A percentile compares a stretch with the other conserved stretches of the same genome.
phyloP scores from a whole-genome alignment of 1,284 basidiomycete genomes.

The Mycosarcoma mackinlayi region DNA sequence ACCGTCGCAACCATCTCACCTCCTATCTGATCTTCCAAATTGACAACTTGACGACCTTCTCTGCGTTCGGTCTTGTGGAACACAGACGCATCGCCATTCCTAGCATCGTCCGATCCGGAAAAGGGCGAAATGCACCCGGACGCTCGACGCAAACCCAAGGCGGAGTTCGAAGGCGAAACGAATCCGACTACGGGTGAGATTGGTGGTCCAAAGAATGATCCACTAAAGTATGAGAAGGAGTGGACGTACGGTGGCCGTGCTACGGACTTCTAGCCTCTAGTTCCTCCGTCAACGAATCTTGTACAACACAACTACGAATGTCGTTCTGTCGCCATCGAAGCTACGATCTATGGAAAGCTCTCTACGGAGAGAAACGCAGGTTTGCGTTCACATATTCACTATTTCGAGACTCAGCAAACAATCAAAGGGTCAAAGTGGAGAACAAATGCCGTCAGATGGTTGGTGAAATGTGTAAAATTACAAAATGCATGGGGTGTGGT shows the following conservation, averaged over 20 bases:
- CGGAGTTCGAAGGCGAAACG: conserved; percentile 72
- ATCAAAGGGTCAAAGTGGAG: background rate
- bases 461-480: conserved; percentile 26
- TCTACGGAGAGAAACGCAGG: too few species aligned
- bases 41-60: too few species aligned
- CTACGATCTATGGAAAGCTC: too few species aligned
- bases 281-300: too few species aligned
- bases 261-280: conserved; percentile 61
- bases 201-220: conserved; percentile 74
- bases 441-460: background rate
- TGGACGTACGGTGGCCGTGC: conserved; percentile 68
- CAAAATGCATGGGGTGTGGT: conserved; percentile 24
- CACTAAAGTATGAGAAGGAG: conserved; percentile 69
- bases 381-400: too few species aligned
- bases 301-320: too few species aligned
- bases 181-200: conserved; percentile 73
- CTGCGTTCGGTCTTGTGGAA: too few species aligned
- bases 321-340: too few species aligned
- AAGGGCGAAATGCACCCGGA: conserved; percentile 68
- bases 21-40: too few species aligned
- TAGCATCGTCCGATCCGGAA: conserved; percentile 36
- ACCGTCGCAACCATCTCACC: background rate
- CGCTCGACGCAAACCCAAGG: conserved; percentile 63
- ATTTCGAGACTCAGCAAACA: too few species aligned
- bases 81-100: conserved; percentile 41